These are phyloP conservation scores for Colletotrichum cereale DNA, from an alignment of 2,329 filamentous ascomycete species.

Conservation along the genomic window DNA sequence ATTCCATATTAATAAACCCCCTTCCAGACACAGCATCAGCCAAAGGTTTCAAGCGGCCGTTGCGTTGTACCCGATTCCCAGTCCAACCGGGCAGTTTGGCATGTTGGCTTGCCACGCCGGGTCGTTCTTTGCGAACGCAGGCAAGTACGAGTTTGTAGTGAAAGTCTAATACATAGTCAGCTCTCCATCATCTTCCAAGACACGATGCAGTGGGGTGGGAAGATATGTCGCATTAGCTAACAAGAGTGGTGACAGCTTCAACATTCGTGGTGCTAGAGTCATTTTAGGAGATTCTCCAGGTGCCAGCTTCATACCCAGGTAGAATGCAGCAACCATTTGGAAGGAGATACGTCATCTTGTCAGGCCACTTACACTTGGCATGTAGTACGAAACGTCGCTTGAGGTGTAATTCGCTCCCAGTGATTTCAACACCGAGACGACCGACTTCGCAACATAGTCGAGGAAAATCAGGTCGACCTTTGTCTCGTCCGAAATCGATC, in stretches of 20 bases:
- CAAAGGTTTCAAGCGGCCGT: neutral
- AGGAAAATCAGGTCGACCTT: slow-evolving; percentile 30
- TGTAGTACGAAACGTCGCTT: slow-evolving; percentile 20
- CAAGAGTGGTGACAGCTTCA: neutral
- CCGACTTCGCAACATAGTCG: slow-evolving; percentile 24
- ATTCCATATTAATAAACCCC: neutral
- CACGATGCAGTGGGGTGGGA: neutral
- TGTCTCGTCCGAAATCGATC: slow-evolving; percentile 38
- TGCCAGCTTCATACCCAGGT: neutral
- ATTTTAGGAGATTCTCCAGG: neutral
- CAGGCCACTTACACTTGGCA: slow-evolving; percentile 13
- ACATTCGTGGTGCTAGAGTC: neutral
- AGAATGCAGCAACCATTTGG: neutral
- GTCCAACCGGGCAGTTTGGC: slow-evolving; percentile 25
- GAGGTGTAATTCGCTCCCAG: slow-evolving; percentile 25
- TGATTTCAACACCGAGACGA: slow-evolving; percentile 20
- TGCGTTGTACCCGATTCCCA: slow-evolving; percentile 16
- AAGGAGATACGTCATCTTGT: neutral
- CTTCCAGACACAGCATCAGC: neutral
- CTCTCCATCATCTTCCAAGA: neutral
- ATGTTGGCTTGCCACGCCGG: slow-evolving; percentile 22
- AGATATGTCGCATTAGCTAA: neutral
- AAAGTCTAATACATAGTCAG: slow-evolving; percentile 17
- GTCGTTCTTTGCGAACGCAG: slow-evolving; percentile 9
- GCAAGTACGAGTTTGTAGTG: slow-evolving; percentile 29